phyloP scores from a whole-genome alignment of 495 filamentous ascomycete genomes.

The Penicillium steckii region DNA sequence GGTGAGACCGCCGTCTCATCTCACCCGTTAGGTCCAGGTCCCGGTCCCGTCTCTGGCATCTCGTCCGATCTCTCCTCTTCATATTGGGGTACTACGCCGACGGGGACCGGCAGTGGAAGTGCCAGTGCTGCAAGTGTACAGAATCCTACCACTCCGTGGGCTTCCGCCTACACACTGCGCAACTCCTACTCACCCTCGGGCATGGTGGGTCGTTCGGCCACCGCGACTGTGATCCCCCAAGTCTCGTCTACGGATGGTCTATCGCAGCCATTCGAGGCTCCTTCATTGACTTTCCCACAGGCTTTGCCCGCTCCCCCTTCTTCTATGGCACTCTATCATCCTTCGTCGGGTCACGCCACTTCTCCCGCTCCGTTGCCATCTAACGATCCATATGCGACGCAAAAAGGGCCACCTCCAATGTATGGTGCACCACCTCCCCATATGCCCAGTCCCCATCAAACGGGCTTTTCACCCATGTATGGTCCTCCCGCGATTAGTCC shows the following conservation, averaged over 20 bases:
- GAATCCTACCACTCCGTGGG: conserved; percentile 41
- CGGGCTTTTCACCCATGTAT: conserved; percentile 53
- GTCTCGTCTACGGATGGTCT: conserved; percentile 42
- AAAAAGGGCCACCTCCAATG: conserved; percentile 52
- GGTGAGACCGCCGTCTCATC: conserved; percentile 59
- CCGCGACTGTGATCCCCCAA: conserved; percentile 53
- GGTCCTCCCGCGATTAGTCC: conserved; percentile 57
- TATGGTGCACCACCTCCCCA: conserved; percentile 57
- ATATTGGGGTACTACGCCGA: conserved; percentile 46
- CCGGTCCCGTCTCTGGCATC: conserved; percentile 40
- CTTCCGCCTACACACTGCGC: conserved; percentile 38
- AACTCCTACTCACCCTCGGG: conserved; percentile 58
- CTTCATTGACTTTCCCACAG: conserved; percentile 54
- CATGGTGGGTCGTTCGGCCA: conserved; percentile 39
- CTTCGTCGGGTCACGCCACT: conserved; percentile 52
- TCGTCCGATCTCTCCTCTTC: conserved; percentile 47
- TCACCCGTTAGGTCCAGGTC: conserved; percentile 44
- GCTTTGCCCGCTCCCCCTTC: conserved; percentile 47
- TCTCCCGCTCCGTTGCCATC: conserved; percentile 59
- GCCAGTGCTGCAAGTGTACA: background rate
- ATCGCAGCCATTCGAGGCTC: conserved; percentile 60
- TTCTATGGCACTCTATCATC: conserved; percentile 29
- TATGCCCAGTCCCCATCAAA: conserved; percentile 65
- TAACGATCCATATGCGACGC: conserved; percentile 56
- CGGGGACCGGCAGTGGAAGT: conserved; percentile 22